Conservation (phyloP, 371 early-diverging fungal species). For the Rhizopus sp. region DNA sequence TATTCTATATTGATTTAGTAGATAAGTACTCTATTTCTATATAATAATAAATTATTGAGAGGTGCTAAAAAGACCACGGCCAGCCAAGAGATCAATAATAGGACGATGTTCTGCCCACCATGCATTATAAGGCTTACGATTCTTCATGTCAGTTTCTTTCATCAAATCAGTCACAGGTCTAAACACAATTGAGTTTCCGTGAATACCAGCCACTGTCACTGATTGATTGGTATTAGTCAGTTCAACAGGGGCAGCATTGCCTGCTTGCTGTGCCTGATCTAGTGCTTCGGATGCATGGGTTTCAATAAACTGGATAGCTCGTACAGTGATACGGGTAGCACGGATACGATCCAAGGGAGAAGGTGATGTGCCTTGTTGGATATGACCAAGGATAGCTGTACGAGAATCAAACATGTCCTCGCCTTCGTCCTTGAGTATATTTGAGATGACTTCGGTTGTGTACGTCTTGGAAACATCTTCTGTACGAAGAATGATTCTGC, state of each 20-base stretch:
- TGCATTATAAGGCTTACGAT: constrained; percentile 67
- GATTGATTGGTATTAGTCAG: constrained; percentile 64
- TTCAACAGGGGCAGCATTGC: constrained; percentile 53
- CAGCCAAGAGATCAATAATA: constrained; percentile 47
- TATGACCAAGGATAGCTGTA: constrained; percentile 93
- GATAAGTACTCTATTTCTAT: neutral
- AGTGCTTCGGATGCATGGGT: constrained; percentile 39
- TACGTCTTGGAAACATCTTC: constrained; percentile 86
- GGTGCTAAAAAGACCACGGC: constrained; percentile 20
- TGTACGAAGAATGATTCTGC: constrained; percentile 81
- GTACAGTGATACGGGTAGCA: constrained; percentile 84
- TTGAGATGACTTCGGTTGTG: constrained; percentile 88
- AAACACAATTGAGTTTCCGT: constrained; percentile 74
- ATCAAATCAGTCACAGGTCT: constrained; percentile 71
- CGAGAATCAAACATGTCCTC: constrained; percentile 89
- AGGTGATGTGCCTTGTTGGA: constrained; percentile 97
- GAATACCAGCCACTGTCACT: constrained; percentile 83
- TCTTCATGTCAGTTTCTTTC: constrained; percentile 75
- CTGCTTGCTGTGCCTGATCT: constrained; percentile 28
- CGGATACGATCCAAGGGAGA: constrained; percentile 96
- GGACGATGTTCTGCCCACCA: constrained; percentile 82
- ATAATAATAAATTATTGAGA: neutral
- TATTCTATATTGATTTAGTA: neutral
- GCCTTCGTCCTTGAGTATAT: constrained; percentile 95
- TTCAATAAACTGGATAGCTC: constrained; percentile 64